A percentile compares a stretch with the other conserved stretches of the same genome.
phyloP scores from a whole-genome alignment of 352 stramenopile genomes.

The Pseudoperonospora humuli region DNA sequence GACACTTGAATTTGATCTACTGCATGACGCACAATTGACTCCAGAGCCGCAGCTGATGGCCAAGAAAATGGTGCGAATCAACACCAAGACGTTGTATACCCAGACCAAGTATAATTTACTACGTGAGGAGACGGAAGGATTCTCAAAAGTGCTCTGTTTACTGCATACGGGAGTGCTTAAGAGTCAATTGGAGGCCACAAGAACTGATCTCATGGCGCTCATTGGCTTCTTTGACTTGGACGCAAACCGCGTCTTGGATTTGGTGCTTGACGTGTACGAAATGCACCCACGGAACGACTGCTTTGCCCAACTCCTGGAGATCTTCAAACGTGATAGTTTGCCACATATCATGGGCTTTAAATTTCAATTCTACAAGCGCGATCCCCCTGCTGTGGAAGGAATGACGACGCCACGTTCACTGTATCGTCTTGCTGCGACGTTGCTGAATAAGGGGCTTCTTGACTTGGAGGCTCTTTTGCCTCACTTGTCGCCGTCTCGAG shows the following conservation, averaged over 20 bases:
- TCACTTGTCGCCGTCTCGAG: conserved; percentile 64
- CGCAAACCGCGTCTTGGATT: conserved; percentile 92
- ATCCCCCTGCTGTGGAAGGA: conserved; percentile 22
- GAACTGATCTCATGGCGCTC: conserved; percentile 64
- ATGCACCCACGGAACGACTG: conserved; percentile 73
- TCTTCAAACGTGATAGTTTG: conserved; percentile 76
- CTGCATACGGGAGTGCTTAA: conserved; percentile 64
- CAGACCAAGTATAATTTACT: conserved; percentile 97
- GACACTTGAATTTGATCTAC: conserved; percentile 65
- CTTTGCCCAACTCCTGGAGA: conserved; percentile 56
- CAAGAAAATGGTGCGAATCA: conserved; percentile 78
- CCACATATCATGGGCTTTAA: conserved; percentile 91
- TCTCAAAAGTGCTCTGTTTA: conserved; percentile 87
- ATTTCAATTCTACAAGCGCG: conserved; percentile 85
- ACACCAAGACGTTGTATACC: conserved; percentile 88
- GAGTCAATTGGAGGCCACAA: conserved; percentile 54
- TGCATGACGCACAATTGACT: conserved; percentile 55
- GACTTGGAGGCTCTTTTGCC: conserved; percentile 70
- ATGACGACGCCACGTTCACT: conserved; percentile 57
- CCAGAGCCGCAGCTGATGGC: conserved; percentile 39
- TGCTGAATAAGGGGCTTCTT: conserved; percentile 79
- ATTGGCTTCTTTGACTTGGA: conserved; percentile 94
- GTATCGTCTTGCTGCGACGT: conserved; percentile 79
- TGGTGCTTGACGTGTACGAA: conserved; percentile 91
- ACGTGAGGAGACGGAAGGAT: conserved; percentile 94